phyloP scores from a whole-genome alignment of 192 early-diverging fungal species.

The Umbelopsis isabellina region DNA sequence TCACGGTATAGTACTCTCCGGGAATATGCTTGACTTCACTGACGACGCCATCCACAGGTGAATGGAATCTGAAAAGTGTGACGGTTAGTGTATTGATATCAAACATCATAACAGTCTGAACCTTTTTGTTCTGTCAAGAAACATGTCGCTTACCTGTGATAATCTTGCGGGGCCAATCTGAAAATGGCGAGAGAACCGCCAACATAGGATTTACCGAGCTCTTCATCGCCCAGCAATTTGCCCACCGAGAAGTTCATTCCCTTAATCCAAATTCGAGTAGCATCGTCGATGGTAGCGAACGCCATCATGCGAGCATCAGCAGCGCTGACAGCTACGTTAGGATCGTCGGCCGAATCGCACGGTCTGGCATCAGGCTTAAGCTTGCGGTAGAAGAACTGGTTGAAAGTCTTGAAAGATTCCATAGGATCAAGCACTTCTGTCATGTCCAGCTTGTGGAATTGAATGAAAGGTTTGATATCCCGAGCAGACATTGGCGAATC shows the following conservation, averaged over 20 bases:
- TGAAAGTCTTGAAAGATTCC: slow-evolving; percentile 57
- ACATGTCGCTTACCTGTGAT: slow-evolving; percentile 49
- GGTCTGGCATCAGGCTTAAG: slow-evolving; percentile 60
- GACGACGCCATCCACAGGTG: slow-evolving; percentile 59
- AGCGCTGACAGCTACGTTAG: slow-evolving; percentile 53
- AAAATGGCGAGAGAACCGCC: slow-evolving; percentile 63
- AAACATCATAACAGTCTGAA: background rate
- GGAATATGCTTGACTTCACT: slow-evolving; percentile 44
- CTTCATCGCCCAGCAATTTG: slow-evolving; percentile 51
- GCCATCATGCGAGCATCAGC: slow-evolving; percentile 62
- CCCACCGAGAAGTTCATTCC: slow-evolving; percentile 59
- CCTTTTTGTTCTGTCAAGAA: background rate
- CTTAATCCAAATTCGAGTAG: slow-evolving; percentile 70
- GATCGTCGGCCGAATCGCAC: slow-evolving; percentile 30
- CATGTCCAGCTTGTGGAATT: slow-evolving; percentile 64
- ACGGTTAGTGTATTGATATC: background rate
- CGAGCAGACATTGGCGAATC: slow-evolving; percentile 57
- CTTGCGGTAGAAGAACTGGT: slow-evolving; percentile 72
- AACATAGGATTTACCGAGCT: slow-evolving; percentile 45
- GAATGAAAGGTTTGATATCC: slow-evolving; percentile 64
- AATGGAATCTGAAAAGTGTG: slow-evolving; percentile 52
- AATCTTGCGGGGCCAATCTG: slow-evolving; percentile 77
- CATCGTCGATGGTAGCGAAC: slow-evolving; percentile 53
- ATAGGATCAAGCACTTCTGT: slow-evolving; percentile 63
- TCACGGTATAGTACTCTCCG: slow-evolving; percentile 68